Conservation (phyloP, 495 filamentous ascomycete genomes). For the Extremus antarcticus region DNA sequence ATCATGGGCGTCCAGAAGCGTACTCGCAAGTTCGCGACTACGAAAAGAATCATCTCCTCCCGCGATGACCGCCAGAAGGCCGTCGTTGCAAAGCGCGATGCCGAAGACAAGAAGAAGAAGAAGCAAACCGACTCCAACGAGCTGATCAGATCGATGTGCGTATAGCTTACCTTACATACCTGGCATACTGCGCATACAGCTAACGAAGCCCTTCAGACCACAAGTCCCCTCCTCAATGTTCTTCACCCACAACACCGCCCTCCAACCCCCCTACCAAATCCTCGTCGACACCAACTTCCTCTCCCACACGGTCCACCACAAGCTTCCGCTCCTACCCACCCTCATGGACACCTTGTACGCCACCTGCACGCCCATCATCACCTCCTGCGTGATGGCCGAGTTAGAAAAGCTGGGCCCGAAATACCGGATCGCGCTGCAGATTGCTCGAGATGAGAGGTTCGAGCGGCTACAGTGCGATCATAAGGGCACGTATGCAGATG, state of each 20-base stretch:
- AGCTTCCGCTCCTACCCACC: constrained; percentile 72
- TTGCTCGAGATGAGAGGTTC: constrained; percentile 88
- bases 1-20: constrained; percentile 37
- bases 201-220: constrained; percentile 13
- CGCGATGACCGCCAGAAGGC: constrained; percentile 42
- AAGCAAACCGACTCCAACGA: constrained; percentile 37
- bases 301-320: constrained; percentile 77
- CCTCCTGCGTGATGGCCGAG: constrained; percentile 65
- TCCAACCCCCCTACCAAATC: constrained; percentile 79
- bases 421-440: constrained; percentile 78
- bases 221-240: constrained; percentile 71
- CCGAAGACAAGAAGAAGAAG: constrained; percentile 44
- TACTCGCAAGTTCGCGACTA: constrained; percentile 39
- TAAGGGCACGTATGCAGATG: constrained; percentile 87
- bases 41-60: constrained; percentile 42
- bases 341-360: constrained; percentile 77
- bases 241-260: constrained; percentile 86
- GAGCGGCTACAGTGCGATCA: constrained; percentile 77
- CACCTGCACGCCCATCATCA: constrained; percentile 58
- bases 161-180: no score
- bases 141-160: constrained; percentile 56
- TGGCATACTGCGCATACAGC: no score
- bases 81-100: constrained; percentile 40
- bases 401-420: constrained; percentile 84
- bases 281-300: constrained; percentile 89